phyloP scores from a whole-genome alignment of 1,284 basidiomycete species.

The Singerocomus inundabilis region DNA sequence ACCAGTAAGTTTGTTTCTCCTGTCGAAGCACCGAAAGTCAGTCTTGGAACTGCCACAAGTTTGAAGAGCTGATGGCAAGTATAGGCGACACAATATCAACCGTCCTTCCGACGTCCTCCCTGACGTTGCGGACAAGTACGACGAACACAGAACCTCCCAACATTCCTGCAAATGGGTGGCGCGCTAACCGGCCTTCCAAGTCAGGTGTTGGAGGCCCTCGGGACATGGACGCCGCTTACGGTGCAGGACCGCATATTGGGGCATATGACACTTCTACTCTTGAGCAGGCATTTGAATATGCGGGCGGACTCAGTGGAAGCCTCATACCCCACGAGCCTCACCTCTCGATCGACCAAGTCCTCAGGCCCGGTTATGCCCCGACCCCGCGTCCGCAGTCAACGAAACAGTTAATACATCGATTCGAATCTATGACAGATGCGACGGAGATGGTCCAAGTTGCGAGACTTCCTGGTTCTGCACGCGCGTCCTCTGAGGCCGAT shows the following conservation, averaged over 20 bases:
- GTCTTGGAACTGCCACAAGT: background rate
- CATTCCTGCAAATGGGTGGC: background rate
- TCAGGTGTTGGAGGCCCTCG: conserved; percentile 29
- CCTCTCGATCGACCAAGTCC: conserved; percentile 4
- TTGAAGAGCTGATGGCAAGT: conserved; percentile 12
- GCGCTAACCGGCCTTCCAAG: conserved; percentile 9
- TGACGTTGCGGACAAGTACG: conserved; percentile 8
- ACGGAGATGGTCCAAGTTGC: conserved; percentile 6
- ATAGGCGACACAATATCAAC: conserved; percentile 14
- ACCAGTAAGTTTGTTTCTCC: conserved; percentile 4
- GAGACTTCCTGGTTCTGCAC: conserved; percentile 9
- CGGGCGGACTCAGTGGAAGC: background rate
- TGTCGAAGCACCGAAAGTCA: background rate
- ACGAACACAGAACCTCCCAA: background rate
- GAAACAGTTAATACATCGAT: conserved; percentile 42
- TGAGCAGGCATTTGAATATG: background rate
- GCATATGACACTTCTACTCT: background rate
- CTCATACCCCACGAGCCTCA: background rate
- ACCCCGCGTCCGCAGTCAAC: conserved; percentile 33
- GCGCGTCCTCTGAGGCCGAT: conserved; percentile 13
- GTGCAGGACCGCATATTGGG: background rate
- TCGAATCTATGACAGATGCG: conserved; percentile 37
- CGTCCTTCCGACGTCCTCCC: conserved; percentile 17
- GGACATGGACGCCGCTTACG: conserved; percentile 12
- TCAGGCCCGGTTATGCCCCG: background rate